Conservation (phyloP, 495 filamentous ascomycete genomes). For the Immersiella caudata region DNA sequence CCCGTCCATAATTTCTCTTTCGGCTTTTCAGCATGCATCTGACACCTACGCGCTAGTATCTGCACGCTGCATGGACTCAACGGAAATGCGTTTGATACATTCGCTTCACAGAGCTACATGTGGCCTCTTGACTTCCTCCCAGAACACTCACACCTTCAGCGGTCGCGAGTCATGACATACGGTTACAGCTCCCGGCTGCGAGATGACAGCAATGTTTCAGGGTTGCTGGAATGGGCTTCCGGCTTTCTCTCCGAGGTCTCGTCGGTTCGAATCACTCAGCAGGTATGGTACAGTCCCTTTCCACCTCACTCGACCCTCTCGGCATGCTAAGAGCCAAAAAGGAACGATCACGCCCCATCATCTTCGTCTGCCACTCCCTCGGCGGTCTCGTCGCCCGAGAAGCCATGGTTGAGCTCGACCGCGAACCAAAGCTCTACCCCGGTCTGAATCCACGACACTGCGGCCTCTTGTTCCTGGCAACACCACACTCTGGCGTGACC, state of each 20-base stretch:
- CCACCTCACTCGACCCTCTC: background rate
- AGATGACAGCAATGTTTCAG: background rate
- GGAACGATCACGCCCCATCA: background rate
- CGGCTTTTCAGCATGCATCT: too few species aligned
- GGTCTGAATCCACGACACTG: background rate
- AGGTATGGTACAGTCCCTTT: background rate
- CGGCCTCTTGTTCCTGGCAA: conserved; percentile 8
- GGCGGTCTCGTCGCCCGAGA: conserved; percentile 4
- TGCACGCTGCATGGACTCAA: too few species aligned
- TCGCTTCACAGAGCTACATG: too few species aligned
- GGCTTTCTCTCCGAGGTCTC: background rate
- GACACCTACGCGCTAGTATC: too few species aligned
- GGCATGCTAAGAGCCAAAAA: background rate
- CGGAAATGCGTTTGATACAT: too few species aligned
- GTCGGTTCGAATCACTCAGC: background rate
- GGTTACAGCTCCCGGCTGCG: background rate
- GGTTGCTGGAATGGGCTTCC: background rate
- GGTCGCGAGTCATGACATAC: background rate
- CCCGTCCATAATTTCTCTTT: too few species aligned
- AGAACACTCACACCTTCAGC: background rate
- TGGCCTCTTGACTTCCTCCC: background rate
- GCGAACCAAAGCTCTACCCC: background rate
- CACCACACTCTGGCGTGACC: background rate
- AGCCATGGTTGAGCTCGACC: background rate
- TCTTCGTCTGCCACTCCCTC: conserved; percentile 3